A percentile compares a stretch with the other conserved stretches of the same genome.
These are phyloP conservation scores for Scheffersomyces lignosus DNA, from an alignment of 805 yeast species.

Conservation along the genomic window DNA sequence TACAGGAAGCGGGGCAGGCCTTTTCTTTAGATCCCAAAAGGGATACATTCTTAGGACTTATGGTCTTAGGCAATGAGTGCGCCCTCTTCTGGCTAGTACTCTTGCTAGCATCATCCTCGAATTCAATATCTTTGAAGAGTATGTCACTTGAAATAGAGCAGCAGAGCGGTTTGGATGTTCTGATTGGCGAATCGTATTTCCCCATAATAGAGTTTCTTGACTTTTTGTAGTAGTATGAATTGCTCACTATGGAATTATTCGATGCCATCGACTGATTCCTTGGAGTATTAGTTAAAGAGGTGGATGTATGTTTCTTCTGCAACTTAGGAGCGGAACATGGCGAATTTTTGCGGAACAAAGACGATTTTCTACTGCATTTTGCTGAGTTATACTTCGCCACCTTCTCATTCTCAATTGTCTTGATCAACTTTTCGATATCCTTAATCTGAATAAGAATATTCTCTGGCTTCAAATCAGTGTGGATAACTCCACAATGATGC, in stretches of 20 bases:
- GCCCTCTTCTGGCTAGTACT: background rate
- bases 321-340: background rate
- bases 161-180: constrained; percentile 47
- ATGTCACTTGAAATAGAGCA: constrained; percentile 9
- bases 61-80: background rate
- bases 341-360: constrained; percentile 5
- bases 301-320: constrained; percentile 1
- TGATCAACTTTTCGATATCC: constrained; percentile 53
- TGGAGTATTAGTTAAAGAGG: constrained; percentile 1
- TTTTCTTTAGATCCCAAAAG: background rate
- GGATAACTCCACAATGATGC: constrained; percentile 64
- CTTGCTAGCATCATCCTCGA: background rate
- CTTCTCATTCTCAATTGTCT: constrained; percentile 36
- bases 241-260: constrained; percentile 4
- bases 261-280: constrained; percentile 13
- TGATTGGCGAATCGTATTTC: constrained; percentile 29
- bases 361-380: constrained; percentile 9
- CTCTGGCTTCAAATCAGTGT: constrained; percentile 47
- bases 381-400: constrained; percentile 12
- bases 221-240: constrained; percentile 7
- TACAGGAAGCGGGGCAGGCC: background rate
- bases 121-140: constrained; percentile 6
- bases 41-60: background rate
- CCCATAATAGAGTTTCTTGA: constrained; percentile 10
- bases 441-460: constrained; percentile 49